Evolutionary conservation across 1,284 basidiomycete genomes (phyloP), one percentile per base, ranked within the genome.

Genomic region (Entoloma clypeatum): DNA sequence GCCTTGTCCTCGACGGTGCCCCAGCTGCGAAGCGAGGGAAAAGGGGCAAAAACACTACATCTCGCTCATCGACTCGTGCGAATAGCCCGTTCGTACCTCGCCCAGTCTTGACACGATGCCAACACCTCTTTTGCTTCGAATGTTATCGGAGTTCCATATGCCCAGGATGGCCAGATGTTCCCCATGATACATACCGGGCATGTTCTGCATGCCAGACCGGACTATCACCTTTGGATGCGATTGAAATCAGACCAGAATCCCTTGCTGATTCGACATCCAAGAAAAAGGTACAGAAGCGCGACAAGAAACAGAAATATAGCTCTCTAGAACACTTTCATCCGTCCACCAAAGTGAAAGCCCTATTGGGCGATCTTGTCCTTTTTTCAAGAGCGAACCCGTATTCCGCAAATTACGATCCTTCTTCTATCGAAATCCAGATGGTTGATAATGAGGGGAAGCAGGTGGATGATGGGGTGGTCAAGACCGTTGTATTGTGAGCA

Each of bases 401-500:
- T 60, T 92, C 89, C 24, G 59, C 67, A n/a, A 92, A 95, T 62
- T 94, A 89, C 54, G 85, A 92, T 59, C 78, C 85, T 9, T 57
- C 68, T 10, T 74, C 78, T 43, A 60, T 82, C 23, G 85, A 88
- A 60, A 71, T 83, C 42, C 79, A 81, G 64, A 81, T 81, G 71
- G 72, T 86, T 27, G 88, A 92, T 52, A 67, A 76, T 32, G 63
- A 85, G 42, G 89, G 91, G 29, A 79, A 84, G 50, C 72, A 75
- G 39, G 55, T 82, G 13, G 79, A 86, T 44, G 81, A 78, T 45
- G 77, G 81, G 7, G 59, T 81, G 26, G 70, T 81, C 39, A 96
- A 96, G 69, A 91, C 89, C 4, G 86, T 96, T 33, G 92, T 96
- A 36, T 96, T 96, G 89, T 92, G 60, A 65, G 88, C 77, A 16